Evolutionary conservation across 345 rosid species (phyloP).

Genomic region (Euphorbia pulcherrima): DNA sequence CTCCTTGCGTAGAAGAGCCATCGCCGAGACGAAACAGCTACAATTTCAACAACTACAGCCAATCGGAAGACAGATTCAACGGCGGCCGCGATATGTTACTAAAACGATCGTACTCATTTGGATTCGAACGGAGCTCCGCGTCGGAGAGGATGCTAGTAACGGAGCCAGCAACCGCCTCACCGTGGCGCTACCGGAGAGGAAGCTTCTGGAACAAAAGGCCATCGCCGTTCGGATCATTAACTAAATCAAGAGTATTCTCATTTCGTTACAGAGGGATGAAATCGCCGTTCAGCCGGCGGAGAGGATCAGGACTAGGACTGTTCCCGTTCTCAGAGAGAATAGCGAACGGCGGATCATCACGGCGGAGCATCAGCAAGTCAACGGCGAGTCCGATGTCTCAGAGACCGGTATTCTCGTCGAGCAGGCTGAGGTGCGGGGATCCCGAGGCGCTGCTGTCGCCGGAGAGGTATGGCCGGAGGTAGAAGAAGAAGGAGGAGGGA

Average conservation of each 20-base stretch:
- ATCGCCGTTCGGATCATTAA: slow-evolving; percentile 74
- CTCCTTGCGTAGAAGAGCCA: slow-evolving; percentile 45
- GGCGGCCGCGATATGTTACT: slow-evolving; percentile 42
- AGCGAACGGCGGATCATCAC: slow-evolving; percentile 41
- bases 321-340: slow-evolving; percentile 69
- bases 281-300: slow-evolving; percentile 66
- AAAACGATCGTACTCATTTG: slow-evolving; percentile 81
- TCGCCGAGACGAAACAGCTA: slow-evolving; percentile 31
- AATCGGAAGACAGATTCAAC: slow-evolving; percentile 45
- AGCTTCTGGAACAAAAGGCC: slow-evolving; percentile 75
- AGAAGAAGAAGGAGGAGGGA: slow-evolving; percentile 13
- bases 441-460: slow-evolving; percentile 95
- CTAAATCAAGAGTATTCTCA: slow-evolving; percentile 77
- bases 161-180: slow-evolving; percentile 77
- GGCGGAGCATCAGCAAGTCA: slow-evolving; percentile 65
- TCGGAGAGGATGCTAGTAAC: slow-evolving; percentile 58
- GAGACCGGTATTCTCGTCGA: slow-evolving; percentile 60
- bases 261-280: slow-evolving; percentile 64
- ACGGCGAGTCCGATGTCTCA: slow-evolving; percentile 79
- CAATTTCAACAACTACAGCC: slow-evolving; percentile 5
- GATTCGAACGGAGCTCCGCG: slow-evolving; percentile 62
- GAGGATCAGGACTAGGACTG: slow-evolving; percentile 46
- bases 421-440: slow-evolving; percentile 90
- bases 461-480: slow-evolving; percentile 70
- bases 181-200: slow-evolving; percentile 72